These are phyloP conservation scores for Talaromyces sp. DNA, from an alignment of 2,329 filamentous ascomycete species.

Conservation along the genomic window DNA sequence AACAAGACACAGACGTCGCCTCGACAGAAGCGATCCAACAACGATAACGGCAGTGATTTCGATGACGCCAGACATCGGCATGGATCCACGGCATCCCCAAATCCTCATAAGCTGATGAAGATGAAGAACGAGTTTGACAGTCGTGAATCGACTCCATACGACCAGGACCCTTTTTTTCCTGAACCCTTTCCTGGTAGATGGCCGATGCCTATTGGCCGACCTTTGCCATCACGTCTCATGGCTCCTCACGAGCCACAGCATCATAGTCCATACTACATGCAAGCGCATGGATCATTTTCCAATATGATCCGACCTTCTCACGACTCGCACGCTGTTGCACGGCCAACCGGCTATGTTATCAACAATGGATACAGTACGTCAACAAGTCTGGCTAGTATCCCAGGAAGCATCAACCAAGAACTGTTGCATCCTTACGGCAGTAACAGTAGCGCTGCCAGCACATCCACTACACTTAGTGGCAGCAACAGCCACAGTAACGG, in stretches of 20 bases:
- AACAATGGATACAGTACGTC: slow-evolving; percentile 30
- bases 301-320: slow-evolving; percentile 32
- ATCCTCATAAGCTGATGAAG: slow-evolving; percentile 22
- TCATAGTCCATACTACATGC: slow-evolving; percentile 7
- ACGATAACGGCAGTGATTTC: slow-evolving; percentile 40
- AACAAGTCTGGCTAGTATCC: slow-evolving; percentile 41
- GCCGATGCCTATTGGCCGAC: slow-evolving; percentile 47
- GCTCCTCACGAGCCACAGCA: slow-evolving; percentile 1
- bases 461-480: slow-evolving; percentile 34
- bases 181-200: slow-evolving; percentile 33
- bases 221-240: slow-evolving; percentile 22
- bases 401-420: slow-evolving; percentile 42
- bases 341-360: slow-evolving; percentile 25
- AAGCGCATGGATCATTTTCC: slow-evolving; percentile 40
- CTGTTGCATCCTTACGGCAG: slow-evolving; percentile 35
- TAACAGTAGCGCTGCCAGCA: slow-evolving; percentile 20
- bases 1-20: slow-evolving; percentile 57
- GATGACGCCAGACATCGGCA: slow-evolving; percentile 28
- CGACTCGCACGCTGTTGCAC: slow-evolving; percentile 45
- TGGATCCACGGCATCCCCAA: slow-evolving; percentile 1
- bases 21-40: slow-evolving; percentile 48
- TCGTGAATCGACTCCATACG: slow-evolving; percentile 35
- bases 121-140: slow-evolving; percentile 30
- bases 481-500: slow-evolving; percentile 23
- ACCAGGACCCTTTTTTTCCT: slow-evolving; percentile 24